These are phyloP conservation scores for Fusarium cyanostomum DNA, from an alignment of 2,329 filamentous ascomycete species.

Conservation along the genomic window DNA sequence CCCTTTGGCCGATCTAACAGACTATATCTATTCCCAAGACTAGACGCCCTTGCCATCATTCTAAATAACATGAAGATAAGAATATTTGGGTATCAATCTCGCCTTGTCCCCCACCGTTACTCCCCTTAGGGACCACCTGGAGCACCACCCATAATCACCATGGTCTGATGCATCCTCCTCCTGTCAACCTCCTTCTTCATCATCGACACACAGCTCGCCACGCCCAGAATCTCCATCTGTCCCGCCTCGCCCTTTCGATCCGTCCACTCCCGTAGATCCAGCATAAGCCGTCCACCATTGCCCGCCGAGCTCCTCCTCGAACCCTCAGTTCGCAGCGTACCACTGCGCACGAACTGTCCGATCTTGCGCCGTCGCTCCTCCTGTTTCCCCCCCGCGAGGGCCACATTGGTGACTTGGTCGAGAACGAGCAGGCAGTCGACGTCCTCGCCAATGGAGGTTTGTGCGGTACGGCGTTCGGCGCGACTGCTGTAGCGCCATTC, in stretches of 20 bases:
- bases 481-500: constrained; percentile 65
- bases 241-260: constrained; percentile 46
- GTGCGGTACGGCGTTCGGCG: constrained; percentile 55
- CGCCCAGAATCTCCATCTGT: constrained; percentile 60
- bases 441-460: constrained; percentile 37
- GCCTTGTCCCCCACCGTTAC: not conserved
- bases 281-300: constrained; percentile 59
- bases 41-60: not conserved
- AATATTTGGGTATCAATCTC: constrained; percentile 9
- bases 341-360: constrained; percentile 56
- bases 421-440: constrained; percentile 60
- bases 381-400: constrained; percentile 40
- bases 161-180: constrained; percentile 60
- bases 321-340: constrained; percentile 52
- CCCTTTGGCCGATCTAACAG: not conserved
- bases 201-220: constrained; percentile 68
- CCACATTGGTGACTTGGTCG: constrained; percentile 54
- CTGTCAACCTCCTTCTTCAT: constrained; percentile 73
- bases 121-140: constrained; percentile 11
- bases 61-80: not conserved
- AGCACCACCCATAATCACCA: constrained; percentile 51
- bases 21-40: not conserved
- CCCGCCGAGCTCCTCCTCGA: constrained; percentile 53
- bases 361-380: constrained; percentile 48
- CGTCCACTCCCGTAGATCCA: constrained; percentile 53